Percentiles rank a stretch among this genome's conserved stretches.
These are phyloP conservation scores for Xylaria castorea DNA, from an alignment of 495 filamentous ascomycete species.

Conservation along the genomic window DNA sequence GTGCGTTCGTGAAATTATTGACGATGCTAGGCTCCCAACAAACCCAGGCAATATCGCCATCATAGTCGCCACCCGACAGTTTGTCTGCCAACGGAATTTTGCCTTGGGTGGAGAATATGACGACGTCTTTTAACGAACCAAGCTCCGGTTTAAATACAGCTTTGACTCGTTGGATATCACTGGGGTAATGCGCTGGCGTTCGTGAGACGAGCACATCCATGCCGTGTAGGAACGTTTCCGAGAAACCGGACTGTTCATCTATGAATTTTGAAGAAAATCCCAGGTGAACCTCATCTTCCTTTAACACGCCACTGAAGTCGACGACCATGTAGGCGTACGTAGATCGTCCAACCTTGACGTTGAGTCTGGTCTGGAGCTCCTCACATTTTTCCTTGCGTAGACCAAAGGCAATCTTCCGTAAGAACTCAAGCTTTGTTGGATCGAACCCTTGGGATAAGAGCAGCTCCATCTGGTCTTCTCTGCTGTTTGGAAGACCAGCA, in stretches of 20 bases:
- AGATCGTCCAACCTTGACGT: slow-evolving; percentile 75
- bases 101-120: slow-evolving; percentile 81
- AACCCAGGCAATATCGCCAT: slow-evolving; percentile 88
- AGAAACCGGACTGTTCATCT: slow-evolving; percentile 59
- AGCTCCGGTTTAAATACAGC: slow-evolving; percentile 69
- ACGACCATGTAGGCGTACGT: slow-evolving; percentile 82
- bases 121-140: slow-evolving; percentile 79
- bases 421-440: slow-evolving; percentile 62
- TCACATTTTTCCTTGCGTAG: slow-evolving; percentile 63
- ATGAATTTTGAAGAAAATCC: slow-evolving; percentile 74
- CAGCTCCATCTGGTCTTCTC: slow-evolving; percentile 58
- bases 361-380: slow-evolving; percentile 65
- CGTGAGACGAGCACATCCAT: slow-evolving; percentile 87
- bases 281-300: slow-evolving; percentile 79
- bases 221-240: slow-evolving; percentile 66
- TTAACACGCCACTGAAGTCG: slow-evolving; percentile 74
- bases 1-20: slow-evolving; percentile 73
- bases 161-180: slow-evolving; percentile 79
- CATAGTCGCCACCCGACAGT: slow-evolving; percentile 93
- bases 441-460: slow-evolving; percentile 72
- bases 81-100: slow-evolving; percentile 74
- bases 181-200: slow-evolving; percentile 77
- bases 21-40: slow-evolving; percentile 88
- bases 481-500: slow-evolving; percentile 60
- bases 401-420: slow-evolving; percentile 63